Evolutionary conservation across 2,329 filamentous ascomycete genomes (phyloP), one percentile per base, ranked within the genome.

Genomic region (Cadophora luteo-olivacea): DNA sequence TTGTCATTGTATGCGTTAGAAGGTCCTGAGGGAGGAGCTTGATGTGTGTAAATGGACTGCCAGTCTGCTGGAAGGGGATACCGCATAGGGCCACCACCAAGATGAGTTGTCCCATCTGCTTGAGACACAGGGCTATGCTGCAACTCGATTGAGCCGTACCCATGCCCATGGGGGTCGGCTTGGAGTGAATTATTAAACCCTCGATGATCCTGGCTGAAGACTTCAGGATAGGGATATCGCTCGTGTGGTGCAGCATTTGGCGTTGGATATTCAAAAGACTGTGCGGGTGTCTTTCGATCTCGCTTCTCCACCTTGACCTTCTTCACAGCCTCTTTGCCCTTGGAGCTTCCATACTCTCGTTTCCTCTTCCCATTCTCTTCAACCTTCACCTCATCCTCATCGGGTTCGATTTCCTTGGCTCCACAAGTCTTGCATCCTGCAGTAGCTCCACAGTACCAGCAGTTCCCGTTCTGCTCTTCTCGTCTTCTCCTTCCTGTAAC

Each of bases 391-490:
- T 64, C 52, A 36, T 24, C 33, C 22, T 52, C 61, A 22, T 36
- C 60, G 14, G 32, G 36, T 22, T 38, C 25, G 22, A 66, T 38
- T 3, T 66, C 57, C 49, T 64, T 64, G 5, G 69, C 65, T 12
- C 70, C 69, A 49, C 74, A 74, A 25, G 49, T 60, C 8, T 64
- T 32, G 51, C 72, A 74, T 29, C 65, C 70, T 2, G 64, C 67
- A 29, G 19, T 70, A 4, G 71, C 68, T 51, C 61, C 63, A 62
- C 73, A 75, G 51, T 66, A 75, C 71, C 70, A 74, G 60, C 74
- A 75, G 19, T 67, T 49, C 0, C 72, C 73, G 22, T 51, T 49
- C 22, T 61, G 48, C 64, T 75, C 72, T 7, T 54, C 60, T 9
- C 29, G 33, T 45, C 41, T 57, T 61, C 68, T 69, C 67, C 74